Evolutionary conservation across 768 basidiomycete genomes (phyloP).

Genomic region (Coprinopsis cinerea): DNA sequence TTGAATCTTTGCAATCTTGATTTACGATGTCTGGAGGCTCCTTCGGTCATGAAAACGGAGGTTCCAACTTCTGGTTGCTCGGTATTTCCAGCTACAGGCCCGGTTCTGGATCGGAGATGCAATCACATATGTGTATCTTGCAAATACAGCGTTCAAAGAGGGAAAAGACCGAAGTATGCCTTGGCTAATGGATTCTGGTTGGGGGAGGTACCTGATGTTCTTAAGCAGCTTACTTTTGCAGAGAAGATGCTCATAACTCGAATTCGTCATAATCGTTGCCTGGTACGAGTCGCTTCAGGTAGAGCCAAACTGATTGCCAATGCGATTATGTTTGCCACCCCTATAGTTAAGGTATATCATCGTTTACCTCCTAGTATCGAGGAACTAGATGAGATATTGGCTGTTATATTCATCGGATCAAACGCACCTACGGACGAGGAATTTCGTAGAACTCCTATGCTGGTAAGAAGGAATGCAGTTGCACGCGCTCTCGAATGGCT

Average conservation of each 20-base stretch:
- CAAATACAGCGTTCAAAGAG: neutral
- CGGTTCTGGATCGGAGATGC: neutral
- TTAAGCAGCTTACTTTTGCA: neutral
- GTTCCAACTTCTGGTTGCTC: neutral
- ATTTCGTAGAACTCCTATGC: constrained; percentile 19
- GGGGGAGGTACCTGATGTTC: neutral
- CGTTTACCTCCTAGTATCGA: neutral
- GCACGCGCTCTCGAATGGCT: constrained; percentile 27
- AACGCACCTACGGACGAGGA: constrained; percentile 21
- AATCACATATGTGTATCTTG: neutral
- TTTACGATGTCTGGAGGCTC: neutral
- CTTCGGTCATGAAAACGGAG: neutral
- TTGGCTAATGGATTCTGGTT: constrained; percentile 5
- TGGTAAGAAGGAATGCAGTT: constrained; percentile 23
- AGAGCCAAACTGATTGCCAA: constrained; percentile 3
- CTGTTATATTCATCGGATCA: constrained; percentile 27
- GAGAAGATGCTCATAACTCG: neutral
- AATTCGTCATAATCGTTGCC: neutral
- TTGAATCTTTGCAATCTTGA: constrained; percentile 1
- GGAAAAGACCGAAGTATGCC: neutral
- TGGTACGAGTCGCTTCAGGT: neutral
- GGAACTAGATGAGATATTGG: constrained; percentile 26
- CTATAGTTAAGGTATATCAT: neutral
- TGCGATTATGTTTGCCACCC: constrained; percentile 2
- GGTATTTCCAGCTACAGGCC: neutral